Percentiles rank a stretch among this genome's conserved stretches.
Evolutionary conservation across 2,329 filamentous ascomycete genomes (phyloP).

Genomic region (Fusarium haematococcum): DNA sequence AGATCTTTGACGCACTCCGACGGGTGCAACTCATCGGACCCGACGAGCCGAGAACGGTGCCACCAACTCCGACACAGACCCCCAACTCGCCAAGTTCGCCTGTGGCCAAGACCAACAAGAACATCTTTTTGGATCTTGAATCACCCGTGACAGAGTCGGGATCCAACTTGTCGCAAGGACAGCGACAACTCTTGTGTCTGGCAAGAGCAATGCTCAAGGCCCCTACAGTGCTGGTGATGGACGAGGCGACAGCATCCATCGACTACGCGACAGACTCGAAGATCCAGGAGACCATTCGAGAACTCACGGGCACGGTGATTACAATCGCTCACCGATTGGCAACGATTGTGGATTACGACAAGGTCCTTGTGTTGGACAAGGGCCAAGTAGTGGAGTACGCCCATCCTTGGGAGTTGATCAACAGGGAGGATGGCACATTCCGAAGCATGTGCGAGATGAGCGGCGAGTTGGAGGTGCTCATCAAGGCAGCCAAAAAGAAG

Average conservation of each 20-base stretch:
- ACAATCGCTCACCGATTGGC: conserved; percentile 96
- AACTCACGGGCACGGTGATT: conserved; percentile 92
- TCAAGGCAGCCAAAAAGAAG: conserved; percentile 68
- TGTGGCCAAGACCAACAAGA: conserved; percentile 81
- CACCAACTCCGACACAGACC: conserved; percentile 42
- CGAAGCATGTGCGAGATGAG: conserved; percentile 74
- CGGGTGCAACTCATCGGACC: conserved; percentile 87
- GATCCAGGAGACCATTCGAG: conserved; percentile 96
- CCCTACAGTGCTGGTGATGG: conserved; percentile 97
- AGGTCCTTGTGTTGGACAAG: conserved; percentile 93
- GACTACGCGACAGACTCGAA: conserved; percentile 96
- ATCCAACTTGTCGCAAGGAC: conserved; percentile 93
- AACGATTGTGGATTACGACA: conserved; percentile 98
- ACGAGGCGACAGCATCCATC: conserved; percentile 97
- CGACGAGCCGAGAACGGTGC: conserved; percentile 58
- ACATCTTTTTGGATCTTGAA: conserved; percentile 88
- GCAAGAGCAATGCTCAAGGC: conserved; percentile 92
- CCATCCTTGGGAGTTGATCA: conserved; percentile 86
- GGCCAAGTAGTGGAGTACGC: conserved; percentile 89
- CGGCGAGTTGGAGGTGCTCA: conserved; percentile 65
- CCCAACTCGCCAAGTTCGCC: conserved; percentile 44
- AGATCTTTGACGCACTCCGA: conserved; percentile 87
- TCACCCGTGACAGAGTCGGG: conserved; percentile 90
- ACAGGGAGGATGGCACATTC: conserved; percentile 74
- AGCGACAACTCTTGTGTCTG: conserved; percentile 93